These are phyloP conservation scores for Diplocarpon rosae DNA, from an alignment of 2,329 filamentous ascomycete species.

Conservation along the genomic window DNA sequence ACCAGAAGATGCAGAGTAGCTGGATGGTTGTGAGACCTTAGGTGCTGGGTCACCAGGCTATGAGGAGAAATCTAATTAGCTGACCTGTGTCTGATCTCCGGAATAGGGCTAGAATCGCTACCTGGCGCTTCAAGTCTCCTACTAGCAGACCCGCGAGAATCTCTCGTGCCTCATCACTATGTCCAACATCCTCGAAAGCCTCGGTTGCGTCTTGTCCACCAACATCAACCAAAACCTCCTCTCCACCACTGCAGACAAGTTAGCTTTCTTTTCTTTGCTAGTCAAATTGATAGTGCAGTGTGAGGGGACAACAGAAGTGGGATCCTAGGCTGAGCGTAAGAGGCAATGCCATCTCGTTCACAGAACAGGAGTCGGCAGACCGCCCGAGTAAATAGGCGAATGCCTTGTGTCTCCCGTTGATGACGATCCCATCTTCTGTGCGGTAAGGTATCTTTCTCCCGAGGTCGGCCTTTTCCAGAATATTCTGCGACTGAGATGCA, in stretches of 20 bases:
- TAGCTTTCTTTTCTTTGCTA: constrained; percentile 4
- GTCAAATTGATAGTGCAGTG: neutral
- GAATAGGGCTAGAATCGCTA: constrained; percentile 33
- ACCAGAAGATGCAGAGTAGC: constrained; percentile 31
- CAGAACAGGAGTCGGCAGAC: too few relatives aligned
- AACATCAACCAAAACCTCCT: constrained; percentile 95
- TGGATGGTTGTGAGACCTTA: constrained; percentile 44
- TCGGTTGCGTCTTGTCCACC: constrained; percentile 93
- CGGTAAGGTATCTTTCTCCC: neutral
- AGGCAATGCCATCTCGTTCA: neutral
- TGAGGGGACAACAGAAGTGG: constrained; percentile 7
- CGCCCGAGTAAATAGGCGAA: too few relatives aligned
- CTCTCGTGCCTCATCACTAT: constrained; percentile 96
- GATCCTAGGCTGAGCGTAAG: constrained; percentile 1
- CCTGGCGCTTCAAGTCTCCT: constrained; percentile 69
- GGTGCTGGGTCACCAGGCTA: constrained; percentile 71
- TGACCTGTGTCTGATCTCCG: neutral
- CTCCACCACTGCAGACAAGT: constrained; percentile 62
- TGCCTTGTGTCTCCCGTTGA: neutral
- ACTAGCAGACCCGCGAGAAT: constrained; percentile 70
- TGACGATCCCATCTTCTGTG: neutral
- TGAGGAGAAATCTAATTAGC: neutral
- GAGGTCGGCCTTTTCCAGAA: neutral
- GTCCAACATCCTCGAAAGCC: constrained; percentile 97
- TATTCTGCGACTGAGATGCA: constrained; percentile 1